Percentiles rank a stretch among this genome's conserved stretches.
Evolutionary conservation across 495 filamentous ascomycete genomes (phyloP).

Genomic region (Xylaria curta): DNA sequence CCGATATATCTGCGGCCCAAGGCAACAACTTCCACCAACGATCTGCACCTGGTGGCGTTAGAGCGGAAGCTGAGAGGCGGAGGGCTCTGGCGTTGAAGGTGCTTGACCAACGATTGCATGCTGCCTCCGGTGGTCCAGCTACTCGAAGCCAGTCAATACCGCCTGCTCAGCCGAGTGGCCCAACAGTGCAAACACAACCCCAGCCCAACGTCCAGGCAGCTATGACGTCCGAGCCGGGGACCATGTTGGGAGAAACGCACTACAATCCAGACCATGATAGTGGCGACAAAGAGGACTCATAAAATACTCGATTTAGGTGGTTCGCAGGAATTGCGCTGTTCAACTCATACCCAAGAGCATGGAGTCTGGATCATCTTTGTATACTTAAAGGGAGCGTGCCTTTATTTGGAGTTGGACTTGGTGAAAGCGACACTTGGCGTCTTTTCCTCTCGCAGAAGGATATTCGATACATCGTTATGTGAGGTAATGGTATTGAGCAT

Average conservation of each 20-base stretch:
- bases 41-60: constrained; percentile 65
- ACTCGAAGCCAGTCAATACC: constrained; percentile 48
- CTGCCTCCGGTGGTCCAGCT: constrained; percentile 64
- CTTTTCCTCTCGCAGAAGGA: constrained; percentile 7
- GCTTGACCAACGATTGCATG: constrained; percentile 87
- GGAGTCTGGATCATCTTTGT: constrained; percentile 27
- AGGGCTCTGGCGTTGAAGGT: constrained; percentile 88
- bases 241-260: constrained; percentile 70
- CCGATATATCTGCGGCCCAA: constrained; percentile 78
- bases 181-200: constrained; percentile 57
- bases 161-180: constrained; percentile 48
- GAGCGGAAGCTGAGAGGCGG: constrained; percentile 91
- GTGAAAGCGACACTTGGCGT: constrained; percentile 9
- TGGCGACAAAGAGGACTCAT: constrained; percentile 46
- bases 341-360: constrained; percentile 18
- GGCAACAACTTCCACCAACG: constrained; percentile 58
- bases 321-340: constrained; percentile 13
- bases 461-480: constrained; percentile 1
- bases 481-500: constrained; percentile 3
- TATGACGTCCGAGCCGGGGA: constrained; percentile 50
- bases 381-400: constrained; percentile 14
- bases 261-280: constrained; percentile 70
- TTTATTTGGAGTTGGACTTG: constrained; percentile 17
- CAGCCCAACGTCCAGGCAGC: constrained; percentile 55
- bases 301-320: constrained; percentile 12